Conservation (phyloP, 2,329 filamentous ascomycete genomes). For the Xylariaceae sp. region DNA sequence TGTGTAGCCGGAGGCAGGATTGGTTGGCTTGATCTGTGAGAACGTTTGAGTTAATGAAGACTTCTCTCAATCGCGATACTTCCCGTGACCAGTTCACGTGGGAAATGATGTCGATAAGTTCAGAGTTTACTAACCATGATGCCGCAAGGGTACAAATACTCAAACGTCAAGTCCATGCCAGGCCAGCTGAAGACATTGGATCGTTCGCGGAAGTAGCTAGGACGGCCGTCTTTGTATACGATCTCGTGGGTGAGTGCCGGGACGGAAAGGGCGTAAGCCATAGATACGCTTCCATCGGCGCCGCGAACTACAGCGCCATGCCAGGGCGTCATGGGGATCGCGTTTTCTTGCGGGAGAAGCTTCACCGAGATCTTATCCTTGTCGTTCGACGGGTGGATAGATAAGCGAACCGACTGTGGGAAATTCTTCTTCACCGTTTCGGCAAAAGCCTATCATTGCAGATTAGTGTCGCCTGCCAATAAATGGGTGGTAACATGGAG, state of each 20-base stretch:
- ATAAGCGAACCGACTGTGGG: background rate
- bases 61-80: no score
- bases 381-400: background rate
- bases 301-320: constrained; percentile 12
- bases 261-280: constrained; percentile 14
- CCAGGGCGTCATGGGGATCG: constrained; percentile 9
- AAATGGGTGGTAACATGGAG: no score
- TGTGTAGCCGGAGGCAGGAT: constrained; percentile 28
- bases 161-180: constrained; percentile 34
- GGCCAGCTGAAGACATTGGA: constrained; percentile 42
- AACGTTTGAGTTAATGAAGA: no score
- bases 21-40: constrained; percentile 37
- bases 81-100: no score
- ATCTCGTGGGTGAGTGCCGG: constrained; percentile 33
- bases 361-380: background rate
- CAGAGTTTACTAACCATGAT: no score
- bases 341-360: background rate
- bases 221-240: constrained; percentile 39
- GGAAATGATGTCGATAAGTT: no score
- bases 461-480: background rate
- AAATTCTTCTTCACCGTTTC: background rate
- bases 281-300: constrained; percentile 7
- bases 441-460: background rate
- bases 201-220: constrained; percentile 47
- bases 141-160: constrained; percentile 45